A percentile compares a stretch with the other conserved stretches of the same genome.
Conservation (phyloP, 768 basidiomycete genomes). For the Harrya chromipes region DNA sequence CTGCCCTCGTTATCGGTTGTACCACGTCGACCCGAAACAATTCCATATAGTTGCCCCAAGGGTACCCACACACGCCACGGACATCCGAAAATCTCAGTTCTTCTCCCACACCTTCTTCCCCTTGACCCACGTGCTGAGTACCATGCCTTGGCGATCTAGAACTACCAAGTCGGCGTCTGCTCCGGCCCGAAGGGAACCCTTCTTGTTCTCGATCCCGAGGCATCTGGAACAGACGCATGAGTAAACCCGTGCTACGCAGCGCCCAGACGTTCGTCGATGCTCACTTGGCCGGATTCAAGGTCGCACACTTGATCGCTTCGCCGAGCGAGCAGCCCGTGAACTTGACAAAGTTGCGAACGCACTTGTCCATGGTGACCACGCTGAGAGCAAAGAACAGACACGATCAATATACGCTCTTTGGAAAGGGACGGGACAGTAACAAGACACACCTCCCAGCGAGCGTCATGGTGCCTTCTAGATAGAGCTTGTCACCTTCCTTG, state of each 20-base stretch:
- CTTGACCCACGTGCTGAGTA: conserved; percentile 72
- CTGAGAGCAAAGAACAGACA: conserved; percentile 32
- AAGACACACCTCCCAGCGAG: conserved; percentile 76
- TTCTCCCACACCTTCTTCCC: conserved; percentile 69
- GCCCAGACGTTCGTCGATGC: conserved; percentile 12
- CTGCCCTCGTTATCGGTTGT: too few relatives aligned
- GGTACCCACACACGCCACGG: too few relatives aligned
- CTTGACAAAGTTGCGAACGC: conserved; percentile 77
- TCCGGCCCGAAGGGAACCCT: conserved; percentile 79
- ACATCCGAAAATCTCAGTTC: conserved; percentile 14
- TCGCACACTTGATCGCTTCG: conserved; percentile 83
- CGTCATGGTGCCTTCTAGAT: conserved; percentile 81
- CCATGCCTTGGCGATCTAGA: conserved; percentile 62
- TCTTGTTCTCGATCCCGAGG: conserved; percentile 72
- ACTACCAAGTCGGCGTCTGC: conserved; percentile 85
- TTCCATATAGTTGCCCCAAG: too few relatives aligned
- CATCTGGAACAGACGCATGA: conserved; percentile 41
- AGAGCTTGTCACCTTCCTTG: conserved; percentile 78
- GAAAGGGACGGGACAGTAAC: not conserved
- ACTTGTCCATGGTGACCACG: conserved; percentile 80
- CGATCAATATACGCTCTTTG: too few relatives aligned
- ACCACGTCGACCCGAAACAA: too few relatives aligned
- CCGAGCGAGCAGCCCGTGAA: conserved; percentile 84
- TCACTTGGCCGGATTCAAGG: conserved; percentile 78
- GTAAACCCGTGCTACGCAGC: not conserved